Evolutionary conservation across 169 alveolate species (phyloP), one percentile per base, ranked within the genome.

Genomic region (Eimeria tenella): DNA sequence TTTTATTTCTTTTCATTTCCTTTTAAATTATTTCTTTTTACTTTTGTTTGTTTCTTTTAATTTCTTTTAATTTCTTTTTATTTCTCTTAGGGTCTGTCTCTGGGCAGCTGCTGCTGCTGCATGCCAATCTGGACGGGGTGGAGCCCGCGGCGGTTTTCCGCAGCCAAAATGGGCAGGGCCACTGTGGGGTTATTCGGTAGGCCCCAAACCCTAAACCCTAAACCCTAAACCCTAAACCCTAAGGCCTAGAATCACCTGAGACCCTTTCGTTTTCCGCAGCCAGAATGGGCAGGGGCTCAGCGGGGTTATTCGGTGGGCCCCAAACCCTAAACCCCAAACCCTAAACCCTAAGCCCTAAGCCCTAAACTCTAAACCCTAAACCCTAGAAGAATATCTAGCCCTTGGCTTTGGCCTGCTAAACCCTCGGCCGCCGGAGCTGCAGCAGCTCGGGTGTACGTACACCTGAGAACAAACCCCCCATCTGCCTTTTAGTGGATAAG

Each of bases 21-120:
- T 31, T 50, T 71, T 65, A 7, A 21, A 1, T 65, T 21, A 19
- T 65, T 65, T 65, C 49, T 31, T 21, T 65, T 65, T 65, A 6
- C 3, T 7, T 11, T 3, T 65, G 4, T 21, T 65, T 19, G 5
- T 21, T 65, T 65, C 8, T 65, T 65, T 31, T 31, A 6, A 13
- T 19, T 6, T 19, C 1, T 6, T 31, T 23, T 17, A 19, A 0
- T 70, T 7, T 9, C 7, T 70, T 31, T 31, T 31, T 31, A 31
- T 31, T 31, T 31, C 49, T 23, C 79, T 50, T 71, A 81, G 89
- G 89, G 42, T 81, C 89, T 49, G 89, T 81, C 10, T 81, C 89
- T 81, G 89, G 89, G n/a, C 89, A 56, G 65, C 71, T 81, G 89
- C 73, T 81, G 68, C 89, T 81, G 89, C 89, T 81, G 89, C 89